These are phyloP conservation scores for Diaporthe sp. DNA, from an alignment of 2,329 filamentous ascomycete genomes.

Conservation along the genomic window DNA sequence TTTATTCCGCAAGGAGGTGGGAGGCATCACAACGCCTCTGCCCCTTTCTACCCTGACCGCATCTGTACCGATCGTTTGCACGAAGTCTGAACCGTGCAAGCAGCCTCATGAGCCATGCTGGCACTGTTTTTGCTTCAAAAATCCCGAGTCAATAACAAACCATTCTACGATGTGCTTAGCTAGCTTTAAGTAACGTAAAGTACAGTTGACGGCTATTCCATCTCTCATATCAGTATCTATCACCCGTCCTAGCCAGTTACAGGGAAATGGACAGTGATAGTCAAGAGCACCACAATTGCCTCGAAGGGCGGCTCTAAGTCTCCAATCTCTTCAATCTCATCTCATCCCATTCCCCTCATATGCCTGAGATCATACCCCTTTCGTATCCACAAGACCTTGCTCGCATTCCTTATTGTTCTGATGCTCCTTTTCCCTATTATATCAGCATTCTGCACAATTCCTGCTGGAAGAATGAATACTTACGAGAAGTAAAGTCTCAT, in stretches of 20 bases:
- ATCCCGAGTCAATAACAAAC: background rate
- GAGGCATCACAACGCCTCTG: too few relatives aligned
- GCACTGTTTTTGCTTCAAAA: too few relatives aligned
- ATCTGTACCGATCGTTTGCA: too few relatives aligned
- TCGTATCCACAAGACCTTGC: too few relatives aligned
- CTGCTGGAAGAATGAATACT: background rate
- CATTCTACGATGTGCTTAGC: background rate
- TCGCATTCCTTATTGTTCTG: background rate
- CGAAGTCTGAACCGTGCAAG: too few relatives aligned
- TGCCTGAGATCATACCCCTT: background rate
- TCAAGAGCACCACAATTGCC: background rate
- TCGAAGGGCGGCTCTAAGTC: background rate
- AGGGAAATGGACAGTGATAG: background rate
- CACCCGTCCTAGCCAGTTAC: background rate
- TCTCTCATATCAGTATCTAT: background rate
- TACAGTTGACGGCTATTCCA: background rate
- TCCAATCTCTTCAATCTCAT: accelerated
- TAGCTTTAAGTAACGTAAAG: background rate
- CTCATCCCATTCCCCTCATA: too few relatives aligned
- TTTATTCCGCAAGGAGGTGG: background rate
- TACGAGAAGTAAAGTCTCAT: background rate
- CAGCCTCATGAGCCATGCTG: too few relatives aligned
- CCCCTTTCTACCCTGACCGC: too few relatives aligned
- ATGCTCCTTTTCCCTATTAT: background rate
- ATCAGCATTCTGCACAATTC: background rate